Evolutionary conservation across 306 rosid genomes (phyloP).

Genomic region (Prosopis cineraria): DNA sequence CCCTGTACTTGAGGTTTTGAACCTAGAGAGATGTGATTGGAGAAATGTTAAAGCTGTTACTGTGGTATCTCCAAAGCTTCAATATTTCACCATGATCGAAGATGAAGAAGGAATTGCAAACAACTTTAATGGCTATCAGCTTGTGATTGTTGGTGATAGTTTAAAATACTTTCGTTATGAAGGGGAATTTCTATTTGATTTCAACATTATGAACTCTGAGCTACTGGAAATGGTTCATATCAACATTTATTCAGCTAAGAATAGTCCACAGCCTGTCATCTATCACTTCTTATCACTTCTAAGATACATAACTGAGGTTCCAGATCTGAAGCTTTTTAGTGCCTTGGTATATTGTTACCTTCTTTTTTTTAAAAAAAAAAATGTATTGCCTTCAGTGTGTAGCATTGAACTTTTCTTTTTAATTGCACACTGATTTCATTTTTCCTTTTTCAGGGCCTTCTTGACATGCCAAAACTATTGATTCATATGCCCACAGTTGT

Average conservation of each 20-base stretch:
- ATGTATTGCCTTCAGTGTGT: too few species aligned
- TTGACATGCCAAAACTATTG: neutral
- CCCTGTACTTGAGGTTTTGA: constrained; percentile 29
- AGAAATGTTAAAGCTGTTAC: too few species aligned
- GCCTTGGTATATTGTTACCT: neutral
- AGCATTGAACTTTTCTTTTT: neutral
- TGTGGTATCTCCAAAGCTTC: too few species aligned
- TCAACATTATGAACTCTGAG: neutral
- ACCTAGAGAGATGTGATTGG: constrained; percentile 24
- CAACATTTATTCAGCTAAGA: neutral
- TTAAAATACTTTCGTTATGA: neutral
- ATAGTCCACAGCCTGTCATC: neutral
- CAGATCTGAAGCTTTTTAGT: neutral
- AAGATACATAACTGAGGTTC: neutral
- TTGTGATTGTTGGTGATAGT: neutral
- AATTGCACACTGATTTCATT: neutral
- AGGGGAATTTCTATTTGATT: neutral
- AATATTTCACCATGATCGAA: constrained; percentile 12
- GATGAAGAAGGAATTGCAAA: neutral
- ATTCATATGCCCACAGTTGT: neutral
- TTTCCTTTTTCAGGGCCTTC: neutral
- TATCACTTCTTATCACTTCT: neutral
- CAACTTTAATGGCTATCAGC: neutral
- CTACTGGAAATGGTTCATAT: neutral
- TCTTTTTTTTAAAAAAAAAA: too few species aligned